phyloP scores from a whole-genome alignment of 2,329 filamentous ascomycete genomes.

The Ophiostoma tasmaniense region DNA sequence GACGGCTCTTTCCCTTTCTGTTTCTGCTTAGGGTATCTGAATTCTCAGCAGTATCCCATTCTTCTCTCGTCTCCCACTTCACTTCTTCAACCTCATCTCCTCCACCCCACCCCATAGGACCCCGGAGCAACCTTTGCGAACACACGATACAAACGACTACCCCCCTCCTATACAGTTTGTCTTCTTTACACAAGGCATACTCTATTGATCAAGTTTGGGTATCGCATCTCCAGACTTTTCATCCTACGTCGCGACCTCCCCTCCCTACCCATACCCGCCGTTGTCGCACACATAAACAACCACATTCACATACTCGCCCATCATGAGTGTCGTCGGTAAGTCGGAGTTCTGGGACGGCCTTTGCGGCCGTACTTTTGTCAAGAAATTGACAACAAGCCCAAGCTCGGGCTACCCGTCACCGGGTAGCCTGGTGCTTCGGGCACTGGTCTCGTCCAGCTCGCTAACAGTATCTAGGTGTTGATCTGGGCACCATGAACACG shows the following conservation, averaged over 20 bases:
- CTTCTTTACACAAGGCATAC: not conserved
- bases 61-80: not conserved
- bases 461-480: slow-evolving; percentile 52
- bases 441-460: slow-evolving; percentile 3
- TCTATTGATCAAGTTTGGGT: not conserved
- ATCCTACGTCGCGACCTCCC: not conserved
- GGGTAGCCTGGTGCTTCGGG: too few relatives aligned
- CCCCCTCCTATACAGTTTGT: not conserved
- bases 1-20: not conserved
- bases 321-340: slow-evolving; percentile 23
- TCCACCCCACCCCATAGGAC: slow-evolving; percentile 3
- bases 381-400: not conserved
- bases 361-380: not conserved
- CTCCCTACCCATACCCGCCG: not conserved
- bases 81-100: slow-evolving; percentile 6
- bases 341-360: not conserved
- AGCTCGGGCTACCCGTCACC: not conserved
- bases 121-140: not conserved
- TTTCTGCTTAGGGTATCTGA: slow-evolving; percentile 2
- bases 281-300: slow-evolving; percentile 7
- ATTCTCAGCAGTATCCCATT: slow-evolving; percentile 5
- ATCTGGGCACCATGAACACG: slow-evolving; percentile 94
- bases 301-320: slow-evolving; percentile 16
- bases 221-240: not conserved
- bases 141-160: not conserved